Base-by-base conservation (phyloP, 2,329 filamentous ascomycete species). In the Sporothrix pseudoabietina region DNA sequence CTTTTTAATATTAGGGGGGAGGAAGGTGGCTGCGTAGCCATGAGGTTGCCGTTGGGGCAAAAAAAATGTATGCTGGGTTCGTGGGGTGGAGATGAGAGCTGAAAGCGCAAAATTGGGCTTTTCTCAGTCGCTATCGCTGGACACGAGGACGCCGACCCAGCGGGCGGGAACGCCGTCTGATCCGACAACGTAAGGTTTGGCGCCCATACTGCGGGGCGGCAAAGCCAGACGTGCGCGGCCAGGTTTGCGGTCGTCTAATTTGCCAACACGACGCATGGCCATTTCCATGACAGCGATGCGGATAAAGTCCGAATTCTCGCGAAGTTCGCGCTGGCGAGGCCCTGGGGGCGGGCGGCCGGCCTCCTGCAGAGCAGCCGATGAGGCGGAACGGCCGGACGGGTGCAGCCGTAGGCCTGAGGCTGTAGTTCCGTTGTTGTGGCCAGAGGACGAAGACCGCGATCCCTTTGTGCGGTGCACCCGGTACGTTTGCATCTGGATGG, bases 401-500 rank as follows among this genome's bases (percentile, higher is more conserved):
- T 69, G 19, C 26, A 66, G 39, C 7, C 39, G 61, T 6, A 66
- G 39, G 16, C 61, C 61, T 10, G 70, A 71, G 6, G 22, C 12
- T 7, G 32, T 35, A 35, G 19, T 54, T 44, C 30, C 52, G 41
- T 44, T 61, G 65, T 19, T 30, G 41, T n/a, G 47, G 39, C 30
- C 7, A 10, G 71, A 26, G 3, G 71, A 52, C 12, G 52, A 52
- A 10, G 55, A n/a, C 5, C 55, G 54, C 16, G 73, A 59, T 19
- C 55, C 39, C 39, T 35, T 32, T 30, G 81, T 77, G 49, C 84
- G 84, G 77, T 86, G 85, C 47, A 89, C 85, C 78, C 88, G 89
- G 83, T 92, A 92, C 0, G 90, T 92, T 78, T 91, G 89, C 89
- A 92, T 91, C 79, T 91, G 89, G 74, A 92, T 91, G 1, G 90